phyloP scores from a whole-genome alignment of 805 yeast genomes.

The Metschnikowia bowlesiae region DNA sequence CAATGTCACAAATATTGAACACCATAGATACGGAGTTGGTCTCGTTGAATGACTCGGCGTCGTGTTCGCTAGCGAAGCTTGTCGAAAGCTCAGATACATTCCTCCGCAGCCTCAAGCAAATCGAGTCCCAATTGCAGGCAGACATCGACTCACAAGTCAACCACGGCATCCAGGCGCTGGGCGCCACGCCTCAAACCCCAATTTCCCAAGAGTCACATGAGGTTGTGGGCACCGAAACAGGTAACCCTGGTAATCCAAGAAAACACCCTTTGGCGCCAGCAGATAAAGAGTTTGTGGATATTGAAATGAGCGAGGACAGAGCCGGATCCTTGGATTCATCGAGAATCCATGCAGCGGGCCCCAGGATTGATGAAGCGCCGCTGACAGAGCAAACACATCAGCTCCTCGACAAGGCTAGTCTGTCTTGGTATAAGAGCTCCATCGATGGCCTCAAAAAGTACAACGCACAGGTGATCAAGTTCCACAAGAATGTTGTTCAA shows the following conservation, averaged over 20 bases:
- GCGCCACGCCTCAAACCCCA: not conserved
- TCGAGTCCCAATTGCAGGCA: conserved; percentile 22
- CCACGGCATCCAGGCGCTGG: not conserved
- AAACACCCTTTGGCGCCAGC: not conserved
- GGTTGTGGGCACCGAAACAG: not conserved
- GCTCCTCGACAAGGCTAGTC: conserved; percentile 16
- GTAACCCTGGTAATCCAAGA: not conserved
- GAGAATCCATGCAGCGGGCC: not conserved
- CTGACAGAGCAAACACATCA: not conserved
- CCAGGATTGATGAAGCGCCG: not conserved
- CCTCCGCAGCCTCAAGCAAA: conserved; percentile 20
- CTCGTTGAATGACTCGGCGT: conserved; percentile 22
- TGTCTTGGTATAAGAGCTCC: conserved; percentile 34
- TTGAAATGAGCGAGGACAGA: not conserved
- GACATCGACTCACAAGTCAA: conserved; percentile 7
- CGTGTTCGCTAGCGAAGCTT: conserved; percentile 17
- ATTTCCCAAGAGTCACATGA: not conserved
- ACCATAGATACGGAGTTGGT: conserved; percentile 25
- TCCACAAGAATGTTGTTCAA: conserved; percentile 28
- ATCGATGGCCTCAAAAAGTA: conserved; percentile 31
- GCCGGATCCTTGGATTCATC: not conserved
- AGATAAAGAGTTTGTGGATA: conserved; percentile 1
- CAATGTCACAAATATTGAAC: conserved; percentile 22
- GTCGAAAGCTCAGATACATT: conserved; percentile 21
- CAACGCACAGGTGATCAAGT: conserved; percentile 31